phyloP scores from a whole-genome alignment of 2,329 filamentous ascomycete species.

The Alternaria triticina region DNA sequence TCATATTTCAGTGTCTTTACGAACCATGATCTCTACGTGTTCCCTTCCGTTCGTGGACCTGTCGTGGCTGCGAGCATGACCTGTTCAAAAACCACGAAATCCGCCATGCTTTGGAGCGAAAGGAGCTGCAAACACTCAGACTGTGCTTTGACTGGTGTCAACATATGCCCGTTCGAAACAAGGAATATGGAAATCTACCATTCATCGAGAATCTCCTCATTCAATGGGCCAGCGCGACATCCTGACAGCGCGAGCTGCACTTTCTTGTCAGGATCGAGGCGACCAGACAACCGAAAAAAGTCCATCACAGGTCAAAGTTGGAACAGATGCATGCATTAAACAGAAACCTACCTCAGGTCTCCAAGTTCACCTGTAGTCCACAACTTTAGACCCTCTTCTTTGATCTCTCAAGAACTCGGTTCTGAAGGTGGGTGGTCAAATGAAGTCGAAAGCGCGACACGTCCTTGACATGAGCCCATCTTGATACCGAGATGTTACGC shows the following conservation, averaged over 20 bases:
- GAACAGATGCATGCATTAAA: not conserved
- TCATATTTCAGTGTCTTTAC: not conserved
- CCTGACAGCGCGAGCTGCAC: not conserved
- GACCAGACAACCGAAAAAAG: not conserved
- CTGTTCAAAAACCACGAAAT: not conserved
- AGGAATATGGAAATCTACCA: not conserved
- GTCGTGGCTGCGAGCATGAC: not conserved
- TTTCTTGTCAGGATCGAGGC: not conserved
- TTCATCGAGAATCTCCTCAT: rapidly evolving
- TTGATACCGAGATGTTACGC: not conserved
- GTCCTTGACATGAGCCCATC: not conserved
- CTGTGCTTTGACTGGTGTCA: not conserved
- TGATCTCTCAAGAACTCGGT: not conserved
- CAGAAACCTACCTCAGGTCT: not conserved
- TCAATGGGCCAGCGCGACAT: not conserved
- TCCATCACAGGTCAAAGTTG: not conserved
- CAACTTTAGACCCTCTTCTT: not conserved
- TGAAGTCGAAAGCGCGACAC: not conserved
- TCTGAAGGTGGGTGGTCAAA: not conserved
- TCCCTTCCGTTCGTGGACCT: not conserved
- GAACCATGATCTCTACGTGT: not conserved
- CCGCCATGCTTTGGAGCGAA: not conserved
- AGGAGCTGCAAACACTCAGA: not conserved
- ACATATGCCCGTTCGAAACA: not conserved
- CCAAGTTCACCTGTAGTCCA: not conserved